Evolutionary conservation across 2,329 filamentous ascomycete species (phyloP), one percentile per base, ranked within the genome.

Genomic region (Phialophora macrospora): DNA sequence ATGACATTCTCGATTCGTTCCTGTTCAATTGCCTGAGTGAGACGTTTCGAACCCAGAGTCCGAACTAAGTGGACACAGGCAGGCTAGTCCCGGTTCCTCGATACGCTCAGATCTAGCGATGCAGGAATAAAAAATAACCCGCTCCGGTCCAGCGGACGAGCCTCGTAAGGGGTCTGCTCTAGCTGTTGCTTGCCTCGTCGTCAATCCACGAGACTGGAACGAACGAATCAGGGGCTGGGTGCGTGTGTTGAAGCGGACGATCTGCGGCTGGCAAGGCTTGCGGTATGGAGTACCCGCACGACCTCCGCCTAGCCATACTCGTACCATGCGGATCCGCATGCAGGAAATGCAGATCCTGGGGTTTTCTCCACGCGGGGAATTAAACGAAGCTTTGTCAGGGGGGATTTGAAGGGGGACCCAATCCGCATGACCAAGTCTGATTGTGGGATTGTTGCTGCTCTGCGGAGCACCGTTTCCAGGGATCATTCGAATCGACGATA

Each of bases 291-390:
- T 46, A 49, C 46, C 56, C 56, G 58, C 58, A 60, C 48, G 38
- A 59, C 34, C 38, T 48, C 24, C 56, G 22, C 22, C 48, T 46
- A 22, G 58, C 12, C 7, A 52, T 59, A 41, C n/a, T n/a, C n/a
- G n/a, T n/a, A n/a, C 34, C 12, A 49, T 60, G 58, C 58, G 58
- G 58, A 60, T 41, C 58, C 58, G 58, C 58, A 60, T 54, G 20
- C 38, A 8, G 38, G 26, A n/a, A 30, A 54, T 52, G 58, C 30
- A 51, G 58, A 60, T 60, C 58, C 58, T 51, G 58, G 58, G 30
- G 44, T 14, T n/a, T n/a, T 51, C 58, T 54, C 58, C 58, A 60
- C 58, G 58, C 58, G 58, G 58, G 48, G 58, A 60, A 46, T 17
- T 30, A 26, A 52, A 12, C 30, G 38, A 52, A 52, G 30, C 28